Conservation (phyloP, 2,329 filamentous ascomycete genomes). For the Xylaria sp. region DNA sequence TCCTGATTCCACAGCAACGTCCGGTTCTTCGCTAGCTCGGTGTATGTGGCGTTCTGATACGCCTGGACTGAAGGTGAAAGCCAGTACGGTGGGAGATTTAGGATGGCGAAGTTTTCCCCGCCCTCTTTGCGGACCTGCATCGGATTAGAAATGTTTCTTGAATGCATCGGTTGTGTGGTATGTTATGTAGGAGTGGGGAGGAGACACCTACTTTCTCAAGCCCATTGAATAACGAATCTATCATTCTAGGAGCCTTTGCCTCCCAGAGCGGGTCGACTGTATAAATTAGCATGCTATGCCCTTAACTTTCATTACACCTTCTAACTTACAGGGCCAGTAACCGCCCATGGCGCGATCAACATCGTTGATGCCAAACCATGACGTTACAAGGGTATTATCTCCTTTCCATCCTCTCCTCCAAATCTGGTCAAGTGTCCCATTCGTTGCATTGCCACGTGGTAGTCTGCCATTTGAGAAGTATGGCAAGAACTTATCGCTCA, state of each 20-base stretch:
- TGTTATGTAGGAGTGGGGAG: too few relatives aligned
- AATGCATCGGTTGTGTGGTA: not conserved
- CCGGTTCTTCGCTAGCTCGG: conserved; percentile 25
- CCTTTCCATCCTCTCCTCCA: conserved; percentile 24
- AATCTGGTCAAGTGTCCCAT: not conserved
- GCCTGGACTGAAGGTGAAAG: conserved; percentile 29
- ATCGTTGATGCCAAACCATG: conserved; percentile 36
- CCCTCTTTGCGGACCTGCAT: conserved; percentile 26
- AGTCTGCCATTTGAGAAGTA: conserved; percentile 29
- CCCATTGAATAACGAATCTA: conserved; percentile 27
- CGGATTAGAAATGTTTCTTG: not conserved
- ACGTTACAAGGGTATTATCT: conserved; percentile 24
- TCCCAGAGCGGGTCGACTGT: conserved; percentile 33
- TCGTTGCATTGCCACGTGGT: conserved; percentile 11
- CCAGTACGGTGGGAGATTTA: conserved; percentile 33
- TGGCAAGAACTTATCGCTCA: conserved; percentile 34
- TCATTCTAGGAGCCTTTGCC: conserved; percentile 27
- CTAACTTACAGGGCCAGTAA: conserved; percentile 33
- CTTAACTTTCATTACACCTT: not conserved
- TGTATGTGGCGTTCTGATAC: conserved; percentile 31
- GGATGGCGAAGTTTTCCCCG: conserved; percentile 31
- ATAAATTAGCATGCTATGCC: not conserved
- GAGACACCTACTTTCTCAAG: conserved; percentile 21
- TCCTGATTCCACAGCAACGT: conserved; percentile 30
- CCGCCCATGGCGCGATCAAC: conserved; percentile 36